phyloP scores from a whole-genome alignment of 768 basidiomycete species.

The Lentinula detonsa region DNA sequence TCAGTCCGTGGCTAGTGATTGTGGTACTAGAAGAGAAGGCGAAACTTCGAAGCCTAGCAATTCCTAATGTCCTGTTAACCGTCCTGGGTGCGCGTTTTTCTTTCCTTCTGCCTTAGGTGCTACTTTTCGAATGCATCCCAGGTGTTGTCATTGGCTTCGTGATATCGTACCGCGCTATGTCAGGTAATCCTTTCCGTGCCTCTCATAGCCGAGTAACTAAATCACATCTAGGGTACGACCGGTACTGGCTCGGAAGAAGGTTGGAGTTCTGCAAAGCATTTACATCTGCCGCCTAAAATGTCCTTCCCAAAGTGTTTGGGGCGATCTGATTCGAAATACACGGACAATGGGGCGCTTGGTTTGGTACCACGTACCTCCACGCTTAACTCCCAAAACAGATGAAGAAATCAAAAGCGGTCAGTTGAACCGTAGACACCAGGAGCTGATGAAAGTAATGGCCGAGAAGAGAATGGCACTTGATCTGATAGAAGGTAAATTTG shows the following conservation, averaged over 20 bases:
- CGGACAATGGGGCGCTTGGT: conserved; percentile 47
- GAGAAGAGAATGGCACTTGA: conserved; percentile 60
- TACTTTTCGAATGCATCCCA: not conserved
- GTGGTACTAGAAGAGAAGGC: conserved; percentile 3
- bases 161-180: conserved; percentile 11
- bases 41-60: not conserved
- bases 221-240: conserved; percentile 21
- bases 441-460: conserved; percentile 46
- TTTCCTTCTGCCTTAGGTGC: no score
- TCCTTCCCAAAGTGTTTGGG: conserved; percentile 28
- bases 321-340: conserved; percentile 31
- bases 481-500: conserved; percentile 36
- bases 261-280: not conserved
- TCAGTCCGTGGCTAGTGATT: not conserved
- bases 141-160: conserved; percentile 45
- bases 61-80: conserved; percentile 8
- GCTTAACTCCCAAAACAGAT: conserved; percentile 32
- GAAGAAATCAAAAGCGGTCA: conserved; percentile 28
- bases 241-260: conserved; percentile 31
- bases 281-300: not conserved
- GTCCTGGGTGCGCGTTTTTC: not conserved
- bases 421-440: conserved; percentile 28
- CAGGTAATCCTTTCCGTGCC: not conserved
- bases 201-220: not conserved
- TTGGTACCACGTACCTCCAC: conserved; percentile 59